Evolutionary conservation across 2,329 filamentous ascomycete species (phyloP), one percentile per base, ranked within the genome.

Genomic region (Setomelanomma holmii): DNA sequence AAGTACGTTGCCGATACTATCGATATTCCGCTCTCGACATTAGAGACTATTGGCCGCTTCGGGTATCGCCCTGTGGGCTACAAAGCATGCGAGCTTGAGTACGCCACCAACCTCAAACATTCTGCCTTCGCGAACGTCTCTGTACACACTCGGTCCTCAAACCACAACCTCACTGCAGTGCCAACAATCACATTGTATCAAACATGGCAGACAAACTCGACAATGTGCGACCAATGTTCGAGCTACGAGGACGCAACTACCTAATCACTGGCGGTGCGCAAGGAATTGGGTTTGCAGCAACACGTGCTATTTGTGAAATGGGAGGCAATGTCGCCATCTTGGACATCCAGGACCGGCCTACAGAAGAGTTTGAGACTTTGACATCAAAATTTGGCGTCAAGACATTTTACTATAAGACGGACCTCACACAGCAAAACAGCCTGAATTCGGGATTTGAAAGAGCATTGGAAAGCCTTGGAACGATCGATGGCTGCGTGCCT

Each of bases 221-320:
- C 4, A 16, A 51, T 23, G 57, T 60, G 1, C 55, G 57, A 40
- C 51, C 57, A 7, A 53, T 55, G 45, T 58, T 60, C 34, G 55
- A 58, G 40, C 35, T 63, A 20, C 45, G 30, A 34, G 57, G 48
- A 7, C 51, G 56, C 12, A 63, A 60, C 27, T 63, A 60, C 35
- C 39, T 63, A 11, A 50, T 63, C 16, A 63, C 60, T 5, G 60
- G 60, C 8, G 60, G 60, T n/a, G 60, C 56, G 6, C 60, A 61
- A 27, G 60, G 60, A 7, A 63, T 63, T 35, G 60, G 60, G 19
- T 58, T 60, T 24, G 52, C 60, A 11, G 46, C 51, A 19, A 53
- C 55, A 41, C 49, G 49, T 44, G 60, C 60, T 8, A 61, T 63
- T 19, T 57, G 54, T 34, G 60, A 63, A 21, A 56, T 61, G 51